Evolutionary conservation across 345 rosid species (phyloP), one percentile per base, ranked within the genome.

Genomic region (Rhodamnia rubescens): DNA sequence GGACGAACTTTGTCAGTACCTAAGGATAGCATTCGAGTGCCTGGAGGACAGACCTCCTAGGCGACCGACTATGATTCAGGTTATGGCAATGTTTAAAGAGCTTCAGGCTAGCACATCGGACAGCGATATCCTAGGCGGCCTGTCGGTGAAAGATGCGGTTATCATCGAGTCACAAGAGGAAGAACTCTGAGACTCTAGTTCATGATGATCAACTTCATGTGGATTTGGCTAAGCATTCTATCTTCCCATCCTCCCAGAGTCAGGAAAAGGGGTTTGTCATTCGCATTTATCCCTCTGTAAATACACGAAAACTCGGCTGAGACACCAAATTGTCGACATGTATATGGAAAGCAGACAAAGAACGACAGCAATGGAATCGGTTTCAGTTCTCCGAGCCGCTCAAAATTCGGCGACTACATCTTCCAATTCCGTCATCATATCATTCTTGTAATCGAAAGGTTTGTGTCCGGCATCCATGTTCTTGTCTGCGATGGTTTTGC

Each of bases 41-140:
- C 93, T 97, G 26, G 98, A 97, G 52, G 99, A 97, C 85, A 91
- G 96, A 91, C 98, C 98, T 24, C 90, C 91, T 87, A 90, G 88
- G 88, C 85, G 99, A 58, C 99, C 99, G 6, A 97, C 98, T 40
- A 97, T 97, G 99, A 94, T 97, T 74, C 96, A 95, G 87, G 97
- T 97, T 83, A 95, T 97, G 99, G 92, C 99, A 4, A 95, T 93
- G 98, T 97, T 95, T 88, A 97, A 95, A 89, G 99, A 95, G 90
- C 94, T 95, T 59, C 96, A 93, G 86, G 95, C 88, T 61, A 97
- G 94, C 85, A 88, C 99, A 55, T 86, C 61, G 53, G 99, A 94
- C 87, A 90, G 90, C 82, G 98, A 95, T 80, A 91, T 92, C 82
- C 92, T 94, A 18, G 98, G 94, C 85, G 92, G 96, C 29, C 88